Conservation (phyloP, 2,329 filamentous ascomycete genomes). For the Pestalotiopsis sp. region DNA sequence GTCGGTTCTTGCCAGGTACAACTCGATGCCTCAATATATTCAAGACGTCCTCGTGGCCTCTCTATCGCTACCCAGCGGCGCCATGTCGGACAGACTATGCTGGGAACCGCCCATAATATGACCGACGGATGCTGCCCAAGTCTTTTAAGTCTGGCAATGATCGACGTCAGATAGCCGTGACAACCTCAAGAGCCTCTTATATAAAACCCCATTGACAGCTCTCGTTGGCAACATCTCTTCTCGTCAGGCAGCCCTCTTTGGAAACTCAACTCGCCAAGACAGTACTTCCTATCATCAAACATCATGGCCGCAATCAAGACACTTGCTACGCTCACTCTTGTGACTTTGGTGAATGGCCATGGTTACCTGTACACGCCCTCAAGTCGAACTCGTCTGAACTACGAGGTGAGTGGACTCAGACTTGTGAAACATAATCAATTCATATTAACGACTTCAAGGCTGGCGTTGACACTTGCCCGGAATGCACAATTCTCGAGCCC, state of each 20-base stretch:
- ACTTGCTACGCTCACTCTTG: constrained; percentile 14
- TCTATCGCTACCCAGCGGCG: neutral
- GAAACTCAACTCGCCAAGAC: too few relatives aligned
- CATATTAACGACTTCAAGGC: constrained; percentile 32
- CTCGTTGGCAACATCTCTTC: neutral
- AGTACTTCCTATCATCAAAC: neutral
- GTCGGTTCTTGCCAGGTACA: neutral
- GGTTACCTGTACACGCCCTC: constrained; percentile 46
- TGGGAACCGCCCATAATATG: constrained; percentile 3
- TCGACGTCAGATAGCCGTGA: neutral
- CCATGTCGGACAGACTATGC: constrained; percentile 3
- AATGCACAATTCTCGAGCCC: constrained; percentile 57
- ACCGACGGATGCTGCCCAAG: neutral
- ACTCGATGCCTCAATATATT: constrained; percentile 7
- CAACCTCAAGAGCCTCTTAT: neutral
- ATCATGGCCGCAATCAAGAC: constrained; percentile 4
- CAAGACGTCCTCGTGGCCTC: neutral
- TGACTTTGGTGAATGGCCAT: constrained; percentile 36
- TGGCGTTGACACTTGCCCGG: constrained; percentile 52
- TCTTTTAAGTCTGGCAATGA: neutral
- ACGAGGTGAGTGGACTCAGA: constrained; percentile 35
- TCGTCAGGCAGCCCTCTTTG: too few relatives aligned
- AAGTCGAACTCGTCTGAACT: constrained; percentile 46
- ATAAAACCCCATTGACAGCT: neutral
- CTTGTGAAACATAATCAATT: neutral